These are phyloP conservation scores for Eruca vesicaria DNA, from an alignment of 441 rosid genomes.

Conservation along the genomic window DNA sequence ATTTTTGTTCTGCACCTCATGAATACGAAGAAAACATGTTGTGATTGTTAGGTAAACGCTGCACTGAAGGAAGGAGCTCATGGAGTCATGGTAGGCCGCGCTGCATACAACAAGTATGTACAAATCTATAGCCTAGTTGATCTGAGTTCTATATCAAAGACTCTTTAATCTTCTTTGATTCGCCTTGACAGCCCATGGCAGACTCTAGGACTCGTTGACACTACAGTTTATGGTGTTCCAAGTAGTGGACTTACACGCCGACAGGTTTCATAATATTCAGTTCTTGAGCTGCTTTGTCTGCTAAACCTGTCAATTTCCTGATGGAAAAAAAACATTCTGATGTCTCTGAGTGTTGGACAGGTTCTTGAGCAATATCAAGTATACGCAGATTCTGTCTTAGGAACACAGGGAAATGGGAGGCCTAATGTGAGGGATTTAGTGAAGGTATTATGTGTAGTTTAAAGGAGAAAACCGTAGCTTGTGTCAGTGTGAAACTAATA, in stretches of 20 bases:
- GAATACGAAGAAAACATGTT: conserved; percentile 19
- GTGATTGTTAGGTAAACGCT: conserved; percentile 66
- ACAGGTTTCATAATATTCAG: conserved; percentile 52
- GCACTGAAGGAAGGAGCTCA: conserved; percentile 88
- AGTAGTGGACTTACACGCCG: conserved; percentile 77
- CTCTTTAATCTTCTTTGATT: neutral
- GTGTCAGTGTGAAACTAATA: neutral
- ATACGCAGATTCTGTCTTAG: conserved; percentile 82
- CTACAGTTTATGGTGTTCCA: conserved; percentile 70
- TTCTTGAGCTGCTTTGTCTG: conserved; percentile 30
- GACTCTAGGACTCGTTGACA: conserved; percentile 79
- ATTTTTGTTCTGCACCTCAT: conserved; percentile 10
- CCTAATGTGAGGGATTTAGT: conserved; percentile 82
- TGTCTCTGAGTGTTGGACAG: conserved; percentile 35
- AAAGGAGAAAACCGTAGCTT: neutral
- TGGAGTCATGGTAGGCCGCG: conserved; percentile 97
- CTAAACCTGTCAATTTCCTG: conserved; percentile 13
- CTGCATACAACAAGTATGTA: conserved; percentile 87
- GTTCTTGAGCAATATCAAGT: conserved; percentile 77
- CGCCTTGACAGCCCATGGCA: conserved; percentile 75
- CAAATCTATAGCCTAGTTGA: neutral
- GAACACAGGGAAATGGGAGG: conserved; percentile 67
- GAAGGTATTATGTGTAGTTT: conserved; percentile 58
- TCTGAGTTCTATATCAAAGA: conserved; percentile 10
- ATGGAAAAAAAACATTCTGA: neutral